Evolutionary conservation across 225 moss, liverwort and hornwort genomes (phyloP).

Genomic region (Bryoerythrophyllum caledonicum): DNA sequence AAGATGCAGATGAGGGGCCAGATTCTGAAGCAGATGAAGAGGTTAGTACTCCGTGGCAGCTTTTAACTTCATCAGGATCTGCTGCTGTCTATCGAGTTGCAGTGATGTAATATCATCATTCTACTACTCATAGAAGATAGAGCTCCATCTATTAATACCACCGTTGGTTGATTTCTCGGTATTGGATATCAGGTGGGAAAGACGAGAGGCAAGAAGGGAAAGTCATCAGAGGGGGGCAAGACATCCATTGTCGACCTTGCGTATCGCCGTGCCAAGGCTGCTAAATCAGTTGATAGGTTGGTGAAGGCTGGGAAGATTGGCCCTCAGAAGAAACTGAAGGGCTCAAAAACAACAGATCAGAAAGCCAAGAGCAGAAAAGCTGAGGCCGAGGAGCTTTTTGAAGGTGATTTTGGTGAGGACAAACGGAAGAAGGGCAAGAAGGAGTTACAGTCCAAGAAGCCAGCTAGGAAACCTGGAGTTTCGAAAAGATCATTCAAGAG

Average conservation of each 20-base stretch:
- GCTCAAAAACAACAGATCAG: constrained; percentile 46
- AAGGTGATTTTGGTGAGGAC: constrained; percentile 71
- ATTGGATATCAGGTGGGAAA: constrained; percentile 35
- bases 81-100: neutral
- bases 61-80: neutral
- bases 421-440: constrained; percentile 58
- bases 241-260: constrained; percentile 73
- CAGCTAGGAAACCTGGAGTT: constrained; percentile 71
- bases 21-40: constrained; percentile 58
- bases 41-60: constrained; percentile 21
- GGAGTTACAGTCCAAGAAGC: constrained; percentile 55
- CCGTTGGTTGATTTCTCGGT: neutral
- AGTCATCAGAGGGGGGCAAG: constrained; percentile 39
- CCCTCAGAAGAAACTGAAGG: constrained; percentile 62
- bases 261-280: constrained; percentile 88
- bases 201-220: constrained; percentile 48
- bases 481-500: constrained; percentile 92
- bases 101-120: neutral
- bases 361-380: constrained; percentile 62
- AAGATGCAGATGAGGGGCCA: constrained; percentile 42
- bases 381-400: constrained; percentile 83
- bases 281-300: constrained; percentile 75
- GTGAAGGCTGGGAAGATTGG: constrained; percentile 81
- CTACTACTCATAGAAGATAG: neutral
- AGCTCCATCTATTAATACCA: neutral